Conservation (phyloP, 2,329 filamentous ascomycete genomes). For the Epichloe bromicola region DNA sequence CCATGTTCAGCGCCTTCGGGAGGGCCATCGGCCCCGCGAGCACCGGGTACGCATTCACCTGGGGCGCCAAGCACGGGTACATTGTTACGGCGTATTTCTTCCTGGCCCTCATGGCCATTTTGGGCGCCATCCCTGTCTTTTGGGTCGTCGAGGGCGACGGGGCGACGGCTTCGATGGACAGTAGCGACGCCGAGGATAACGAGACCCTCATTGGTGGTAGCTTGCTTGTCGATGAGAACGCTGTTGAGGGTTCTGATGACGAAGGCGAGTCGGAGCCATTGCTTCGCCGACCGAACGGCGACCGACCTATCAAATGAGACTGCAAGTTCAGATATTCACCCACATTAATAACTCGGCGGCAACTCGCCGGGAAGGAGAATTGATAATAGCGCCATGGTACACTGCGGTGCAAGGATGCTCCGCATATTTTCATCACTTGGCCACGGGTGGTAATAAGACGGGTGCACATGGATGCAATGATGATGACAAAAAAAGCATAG, state of each 20-base stretch:
- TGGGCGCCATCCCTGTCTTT: conserved; percentile 61
- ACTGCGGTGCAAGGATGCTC: too few relatives aligned
- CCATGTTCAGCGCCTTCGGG: conserved; percentile 68
- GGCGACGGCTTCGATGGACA: conserved; percentile 28
- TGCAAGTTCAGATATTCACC: not conserved
- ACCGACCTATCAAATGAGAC: too few relatives aligned
- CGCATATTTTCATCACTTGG: too few relatives aligned
- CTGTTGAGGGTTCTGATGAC: conserved; percentile 10
- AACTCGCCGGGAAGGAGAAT: too few relatives aligned
- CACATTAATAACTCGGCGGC: too few relatives aligned
- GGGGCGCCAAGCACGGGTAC: conserved; percentile 63
- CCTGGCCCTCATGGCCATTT: conserved; percentile 46
- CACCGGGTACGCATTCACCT: conserved; percentile 59
- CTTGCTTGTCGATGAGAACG: conserved; percentile 12
- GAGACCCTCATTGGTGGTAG: conserved; percentile 10
- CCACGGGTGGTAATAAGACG: too few relatives aligned
- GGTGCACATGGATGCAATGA: too few relatives aligned
- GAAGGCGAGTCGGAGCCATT: conserved; percentile 9
- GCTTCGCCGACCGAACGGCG: not conserved
- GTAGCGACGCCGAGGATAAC: conserved; percentile 20
- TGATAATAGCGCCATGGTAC: too few relatives aligned
- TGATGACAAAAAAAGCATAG: too few relatives aligned
- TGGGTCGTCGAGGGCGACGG: conserved; percentile 65
- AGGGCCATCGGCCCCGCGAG: conserved; percentile 66
- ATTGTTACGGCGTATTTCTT: conserved; percentile 73